Conservation (phyloP, 495 filamentous ascomycete genomes). For the Penicillium bovifimosum region DNA sequence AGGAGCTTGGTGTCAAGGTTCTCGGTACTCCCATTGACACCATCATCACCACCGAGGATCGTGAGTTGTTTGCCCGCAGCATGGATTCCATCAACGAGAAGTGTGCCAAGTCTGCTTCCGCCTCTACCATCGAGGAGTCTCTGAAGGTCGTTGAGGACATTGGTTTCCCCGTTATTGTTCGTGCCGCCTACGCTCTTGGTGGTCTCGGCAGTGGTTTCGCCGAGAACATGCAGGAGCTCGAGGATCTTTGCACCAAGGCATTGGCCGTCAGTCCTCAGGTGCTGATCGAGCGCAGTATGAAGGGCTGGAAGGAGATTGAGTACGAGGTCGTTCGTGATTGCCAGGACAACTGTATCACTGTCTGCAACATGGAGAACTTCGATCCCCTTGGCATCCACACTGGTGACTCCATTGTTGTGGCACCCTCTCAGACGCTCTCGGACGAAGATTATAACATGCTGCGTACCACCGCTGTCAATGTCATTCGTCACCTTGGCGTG, state of each 20-base stretch:
- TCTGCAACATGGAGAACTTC: conserved; percentile 99
- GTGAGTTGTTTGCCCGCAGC: conserved; percentile 91
- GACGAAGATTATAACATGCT: conserved; percentile 99
- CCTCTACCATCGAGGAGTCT: conserved; percentile 80
- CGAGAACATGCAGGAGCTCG: conserved; percentile 77
- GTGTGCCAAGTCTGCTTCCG: conserved; percentile 93
- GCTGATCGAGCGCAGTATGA: conserved; percentile 96
- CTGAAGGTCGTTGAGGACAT: conserved; percentile 78
- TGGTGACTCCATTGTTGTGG: conserved; percentile 97
- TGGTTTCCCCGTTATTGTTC: conserved; percentile 92
- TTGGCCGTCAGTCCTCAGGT: conserved; percentile 95
- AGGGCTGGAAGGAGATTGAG: conserved; percentile 99
- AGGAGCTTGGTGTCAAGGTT: conserved; percentile 82
- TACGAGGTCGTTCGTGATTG: conserved; percentile 97
- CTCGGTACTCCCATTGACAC: conserved; percentile 95
- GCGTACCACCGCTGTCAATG: conserved; percentile 95
- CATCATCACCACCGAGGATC: conserved; percentile 96
- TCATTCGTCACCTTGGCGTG: conserved; percentile 93
- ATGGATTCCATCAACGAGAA: conserved; percentile 99
- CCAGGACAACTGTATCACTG: conserved; percentile 97
- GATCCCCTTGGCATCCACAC: conserved; percentile 98
- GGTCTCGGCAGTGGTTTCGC: conserved; percentile 95
- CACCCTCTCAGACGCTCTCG: conserved; percentile 91
- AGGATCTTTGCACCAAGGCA: conserved; percentile 90
- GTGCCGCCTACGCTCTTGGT: conserved; percentile 92